Evolutionary conservation across 1,139 yeast genomes (phyloP).

Genomic region (Sugiyamaella sp.): DNA sequence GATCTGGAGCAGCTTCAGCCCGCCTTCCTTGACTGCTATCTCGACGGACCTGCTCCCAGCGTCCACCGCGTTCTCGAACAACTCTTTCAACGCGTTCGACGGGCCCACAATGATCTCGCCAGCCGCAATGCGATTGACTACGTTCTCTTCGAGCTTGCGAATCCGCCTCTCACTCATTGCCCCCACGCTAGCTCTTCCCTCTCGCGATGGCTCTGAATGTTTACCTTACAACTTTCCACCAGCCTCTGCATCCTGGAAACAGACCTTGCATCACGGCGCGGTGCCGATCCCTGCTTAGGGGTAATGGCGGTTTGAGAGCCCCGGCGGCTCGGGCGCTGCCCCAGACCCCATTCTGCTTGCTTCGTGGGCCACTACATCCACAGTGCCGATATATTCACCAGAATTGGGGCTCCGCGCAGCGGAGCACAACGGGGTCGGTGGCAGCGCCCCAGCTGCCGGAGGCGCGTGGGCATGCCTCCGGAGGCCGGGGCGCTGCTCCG

Average conservation of each 20-base stretch:
- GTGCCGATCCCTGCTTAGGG: neutral
- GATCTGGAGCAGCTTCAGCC: slow-evolving; percentile 61
- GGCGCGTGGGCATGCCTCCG: too few relatives aligned
- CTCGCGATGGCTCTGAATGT: neutral
- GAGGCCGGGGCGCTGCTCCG: too few relatives aligned
- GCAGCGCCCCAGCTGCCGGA: too few relatives aligned
- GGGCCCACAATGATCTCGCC: slow-evolving; percentile 97
- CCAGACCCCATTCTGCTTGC: neutral
- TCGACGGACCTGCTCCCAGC: slow-evolving; percentile 68
- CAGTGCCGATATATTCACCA: too few relatives aligned
- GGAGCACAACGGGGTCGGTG: too few relatives aligned
- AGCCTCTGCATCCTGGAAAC: too few relatives aligned
- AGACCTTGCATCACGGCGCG: too few relatives aligned
- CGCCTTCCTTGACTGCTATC: slow-evolving; percentile 66
- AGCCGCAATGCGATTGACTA: slow-evolving; percentile 91
- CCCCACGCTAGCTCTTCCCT: neutral
- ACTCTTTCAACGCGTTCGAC: slow-evolving; percentile 77
- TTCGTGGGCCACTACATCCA: neutral
- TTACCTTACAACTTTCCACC: too few relatives aligned
- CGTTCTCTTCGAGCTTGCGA: slow-evolving; percentile 58
- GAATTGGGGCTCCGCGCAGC: too few relatives aligned
- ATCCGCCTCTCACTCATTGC: slow-evolving; percentile 10
- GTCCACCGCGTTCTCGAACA: slow-evolving; percentile 80
- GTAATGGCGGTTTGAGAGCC: neutral
- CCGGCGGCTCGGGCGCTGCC: neutral